phyloP scores from a whole-genome alignment of 1,284 basidiomycete genomes.

The Leccinum fallax region DNA sequence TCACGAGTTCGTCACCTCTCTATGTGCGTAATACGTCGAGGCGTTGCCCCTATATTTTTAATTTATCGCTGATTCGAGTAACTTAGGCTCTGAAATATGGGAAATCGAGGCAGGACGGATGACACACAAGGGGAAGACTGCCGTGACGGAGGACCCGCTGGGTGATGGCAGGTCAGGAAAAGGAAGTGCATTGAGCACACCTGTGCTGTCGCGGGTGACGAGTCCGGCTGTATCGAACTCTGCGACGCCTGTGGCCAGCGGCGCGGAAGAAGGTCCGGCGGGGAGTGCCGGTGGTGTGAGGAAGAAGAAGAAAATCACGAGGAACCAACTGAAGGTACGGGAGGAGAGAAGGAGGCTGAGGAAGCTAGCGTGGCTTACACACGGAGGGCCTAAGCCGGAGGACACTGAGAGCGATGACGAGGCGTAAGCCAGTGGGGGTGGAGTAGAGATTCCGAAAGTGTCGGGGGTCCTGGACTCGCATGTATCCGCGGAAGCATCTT shows the following conservation, averaged over 20 bases:
- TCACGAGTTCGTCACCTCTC: slow-evolving; percentile 85
- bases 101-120: slow-evolving; percentile 80
- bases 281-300: slow-evolving; percentile 47
- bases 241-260: slow-evolving; percentile 73
- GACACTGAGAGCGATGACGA: slow-evolving; percentile 70
- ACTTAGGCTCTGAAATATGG: slow-evolving; percentile 78
- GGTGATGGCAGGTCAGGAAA: slow-evolving; percentile 62
- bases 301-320: slow-evolving; percentile 91
- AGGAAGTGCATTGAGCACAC: slow-evolving; percentile 72
- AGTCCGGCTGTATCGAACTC: slow-evolving; percentile 64
- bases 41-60: slow-evolving; percentile 11
- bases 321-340: slow-evolving; percentile 88
- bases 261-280: slow-evolving; percentile 58
- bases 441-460: slow-evolving; percentile 13
- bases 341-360: slow-evolving; percentile 80
- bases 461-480: slow-evolving; percentile 22
- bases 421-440: slow-evolving; percentile 3
- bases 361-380: slow-evolving; percentile 83
- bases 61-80: slow-evolving; percentile 23
- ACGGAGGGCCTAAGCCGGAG: slow-evolving; percentile 79
- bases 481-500: slow-evolving; percentile 29
- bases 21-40: slow-evolving; percentile 60
- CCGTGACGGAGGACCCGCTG: slow-evolving; percentile 80
- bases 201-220: slow-evolving; percentile 61
- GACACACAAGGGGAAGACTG: slow-evolving; percentile 85